These are phyloP conservation scores for Stenogyne calaminthoides DNA, from an alignment of 305 asterid species.

Conservation along the genomic window DNA sequence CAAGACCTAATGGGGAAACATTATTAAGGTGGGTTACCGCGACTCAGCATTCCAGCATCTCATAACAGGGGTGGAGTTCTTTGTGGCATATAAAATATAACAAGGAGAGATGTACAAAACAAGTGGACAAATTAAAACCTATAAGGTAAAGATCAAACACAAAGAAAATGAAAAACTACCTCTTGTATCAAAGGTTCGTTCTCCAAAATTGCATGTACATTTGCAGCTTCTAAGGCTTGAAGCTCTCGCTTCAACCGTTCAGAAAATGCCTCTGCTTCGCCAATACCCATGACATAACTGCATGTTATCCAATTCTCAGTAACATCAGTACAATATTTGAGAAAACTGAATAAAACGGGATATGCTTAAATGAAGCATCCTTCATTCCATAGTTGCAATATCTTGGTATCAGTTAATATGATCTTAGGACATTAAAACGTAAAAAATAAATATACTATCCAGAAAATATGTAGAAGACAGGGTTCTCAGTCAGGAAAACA, in stretches of 20 bases:
- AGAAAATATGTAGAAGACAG: neutral
- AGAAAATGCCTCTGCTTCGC: slow-evolving; percentile 99
- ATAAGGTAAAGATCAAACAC: slow-evolving; percentile 17
- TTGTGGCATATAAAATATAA: slow-evolving; percentile 5
- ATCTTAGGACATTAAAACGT: slow-evolving; percentile 1
- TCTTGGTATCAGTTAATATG: neutral
- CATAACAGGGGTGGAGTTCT: neutral
- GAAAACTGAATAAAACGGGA: slow-evolving; percentile 16
- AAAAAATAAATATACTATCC: neutral
- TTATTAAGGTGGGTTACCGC: slow-evolving; percentile 1
- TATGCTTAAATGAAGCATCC: slow-evolving; percentile 6
- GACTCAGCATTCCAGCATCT: slow-evolving; percentile 21
- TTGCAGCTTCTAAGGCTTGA: slow-evolving; percentile 99
- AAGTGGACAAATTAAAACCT: slow-evolving; percentile 22
- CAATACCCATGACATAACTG: slow-evolving; percentile 98
- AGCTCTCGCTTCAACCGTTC: slow-evolving; percentile 96
- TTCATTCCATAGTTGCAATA: neutral
- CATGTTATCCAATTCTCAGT: slow-evolving; percentile 33
- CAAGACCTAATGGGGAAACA: slow-evolving; percentile 12
- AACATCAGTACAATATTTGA: slow-evolving; percentile 25
- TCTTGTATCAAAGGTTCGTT: slow-evolving; percentile 79
- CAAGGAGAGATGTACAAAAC: neutral
- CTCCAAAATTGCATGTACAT: slow-evolving; percentile 97
- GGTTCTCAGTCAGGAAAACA: slow-evolving; percentile 3
- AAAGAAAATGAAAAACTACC: slow-evolving; percentile 44